These are phyloP conservation scores for Fusarium mangiferae DNA, from an alignment of 2,329 filamentous ascomycete genomes.

Conservation along the genomic window DNA sequence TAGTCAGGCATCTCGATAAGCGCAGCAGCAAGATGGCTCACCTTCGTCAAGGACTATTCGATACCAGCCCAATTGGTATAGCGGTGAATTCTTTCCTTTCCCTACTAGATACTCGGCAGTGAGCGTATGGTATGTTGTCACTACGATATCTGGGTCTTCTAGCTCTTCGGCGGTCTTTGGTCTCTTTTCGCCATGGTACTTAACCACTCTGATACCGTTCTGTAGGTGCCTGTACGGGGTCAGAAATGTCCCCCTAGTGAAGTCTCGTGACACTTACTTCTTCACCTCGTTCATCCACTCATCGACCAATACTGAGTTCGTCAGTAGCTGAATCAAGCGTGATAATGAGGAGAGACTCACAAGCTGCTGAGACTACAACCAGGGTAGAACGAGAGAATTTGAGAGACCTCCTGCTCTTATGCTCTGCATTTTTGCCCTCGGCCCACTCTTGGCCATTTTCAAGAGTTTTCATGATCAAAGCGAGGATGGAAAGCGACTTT, in stretches of 20 bases:
- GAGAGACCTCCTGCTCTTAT: neutral
- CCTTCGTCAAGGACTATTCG: conserved; percentile 58
- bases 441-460: conserved; percentile 1
- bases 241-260: accelerated
- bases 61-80: conserved; percentile 48
- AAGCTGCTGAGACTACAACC: neutral
- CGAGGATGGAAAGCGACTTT: neutral
- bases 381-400: neutral
- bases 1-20: accelerated
- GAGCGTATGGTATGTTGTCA: conserved; percentile 7
- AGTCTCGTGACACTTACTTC: neutral
- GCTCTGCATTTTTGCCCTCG: neutral
- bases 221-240: neutral
- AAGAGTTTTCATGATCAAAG: conserved; percentile 8
- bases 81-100: neutral
- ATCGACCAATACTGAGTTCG: neutral
- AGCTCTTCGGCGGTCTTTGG: neutral
- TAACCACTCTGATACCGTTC: neutral
- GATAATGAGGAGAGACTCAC: accelerated
- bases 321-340: neutral
- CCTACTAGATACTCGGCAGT: neutral
- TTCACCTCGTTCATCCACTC: conserved; percentile 12
- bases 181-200: neutral
- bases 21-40: conserved; percentile 15
- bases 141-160: neutral